Conservation (phyloP, 2,329 filamentous ascomycete species). For the Botrytis aclada region DNA sequence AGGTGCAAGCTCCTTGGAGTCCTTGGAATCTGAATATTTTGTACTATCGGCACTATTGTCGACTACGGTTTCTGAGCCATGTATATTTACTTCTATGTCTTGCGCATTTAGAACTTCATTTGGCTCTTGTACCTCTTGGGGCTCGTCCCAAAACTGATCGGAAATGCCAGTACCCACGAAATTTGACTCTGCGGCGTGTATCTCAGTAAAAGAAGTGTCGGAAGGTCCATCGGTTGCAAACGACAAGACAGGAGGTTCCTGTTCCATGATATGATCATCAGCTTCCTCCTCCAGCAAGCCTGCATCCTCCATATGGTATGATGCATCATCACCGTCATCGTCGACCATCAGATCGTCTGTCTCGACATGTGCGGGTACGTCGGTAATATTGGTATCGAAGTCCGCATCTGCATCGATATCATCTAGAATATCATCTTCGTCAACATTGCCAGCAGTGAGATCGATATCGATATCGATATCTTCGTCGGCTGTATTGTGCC, state of each 20-base stretch:
- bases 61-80: conserved; percentile 4
- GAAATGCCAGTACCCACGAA: conserved; percentile 11
- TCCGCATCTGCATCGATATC: conserved; percentile 44
- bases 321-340: conserved; percentile 39
- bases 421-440: conserved; percentile 56
- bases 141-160: conserved; percentile 10
- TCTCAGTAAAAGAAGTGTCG: conserved; percentile 3
- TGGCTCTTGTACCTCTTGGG: not conserved
- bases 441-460: conserved; percentile 41
- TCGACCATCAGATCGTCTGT: conserved; percentile 49
- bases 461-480: conserved; percentile 62
- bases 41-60: not conserved
- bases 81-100: not conserved
- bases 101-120: conserved; percentile 1
- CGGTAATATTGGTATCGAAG: conserved; percentile 26
- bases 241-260: conserved; percentile 25
- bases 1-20: not conserved
- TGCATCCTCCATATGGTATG: conserved; percentile 41
- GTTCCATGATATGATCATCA: conserved; percentile 28
- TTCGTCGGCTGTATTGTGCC: conserved; percentile 41
- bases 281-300: conserved; percentile 31
- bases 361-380: conserved; percentile 20
- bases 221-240: conserved; percentile 18
- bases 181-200: conserved; percentile 8
- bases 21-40: conserved; percentile 3